phyloP scores from a whole-genome alignment of 257 asterid species.

The Solanum arcanum region DNA sequence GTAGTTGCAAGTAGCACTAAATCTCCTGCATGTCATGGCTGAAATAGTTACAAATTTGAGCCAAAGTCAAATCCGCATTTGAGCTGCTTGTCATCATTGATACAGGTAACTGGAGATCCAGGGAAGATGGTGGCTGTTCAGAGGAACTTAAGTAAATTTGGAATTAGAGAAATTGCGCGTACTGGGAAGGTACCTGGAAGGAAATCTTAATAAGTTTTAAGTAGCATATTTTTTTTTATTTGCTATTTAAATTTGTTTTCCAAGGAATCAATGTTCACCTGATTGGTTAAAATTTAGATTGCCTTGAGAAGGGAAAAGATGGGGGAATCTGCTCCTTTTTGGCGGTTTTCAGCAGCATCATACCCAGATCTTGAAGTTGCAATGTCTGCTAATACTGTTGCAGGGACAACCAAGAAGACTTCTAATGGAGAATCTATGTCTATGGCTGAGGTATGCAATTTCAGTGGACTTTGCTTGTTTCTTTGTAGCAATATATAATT shows the following conservation, averaged over 20 bases:
- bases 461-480: background rate
- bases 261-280: background rate
- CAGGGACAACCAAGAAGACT: slow-evolving; percentile 19
- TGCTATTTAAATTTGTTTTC: background rate
- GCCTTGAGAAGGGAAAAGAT: slow-evolving; percentile 94
- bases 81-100: background rate
- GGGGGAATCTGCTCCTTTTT: slow-evolving; percentile 98
- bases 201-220: background rate
- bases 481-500: background rate
- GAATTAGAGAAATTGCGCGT: slow-evolving; percentile 88
- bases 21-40: background rate
- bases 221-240: background rate
- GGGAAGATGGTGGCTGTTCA: slow-evolving; percentile 93
- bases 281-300: slow-evolving; percentile 37
- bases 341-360: slow-evolving; percentile 97
- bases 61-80: background rate
- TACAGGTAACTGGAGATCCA: slow-evolving; percentile 96
- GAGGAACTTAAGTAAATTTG: slow-evolving; percentile 84
- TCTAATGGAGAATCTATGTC: slow-evolving; percentile 31
- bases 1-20: background rate
- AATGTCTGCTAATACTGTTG: slow-evolving; percentile 36
- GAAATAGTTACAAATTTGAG: background rate
- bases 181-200: slow-evolving; percentile 66
- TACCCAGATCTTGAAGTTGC: slow-evolving; percentile 90
- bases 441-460: slow-evolving; percentile 51